Conservation (phyloP, 2,329 filamentous ascomycete genomes). For the Beauveria pseudobassiana region DNA sequence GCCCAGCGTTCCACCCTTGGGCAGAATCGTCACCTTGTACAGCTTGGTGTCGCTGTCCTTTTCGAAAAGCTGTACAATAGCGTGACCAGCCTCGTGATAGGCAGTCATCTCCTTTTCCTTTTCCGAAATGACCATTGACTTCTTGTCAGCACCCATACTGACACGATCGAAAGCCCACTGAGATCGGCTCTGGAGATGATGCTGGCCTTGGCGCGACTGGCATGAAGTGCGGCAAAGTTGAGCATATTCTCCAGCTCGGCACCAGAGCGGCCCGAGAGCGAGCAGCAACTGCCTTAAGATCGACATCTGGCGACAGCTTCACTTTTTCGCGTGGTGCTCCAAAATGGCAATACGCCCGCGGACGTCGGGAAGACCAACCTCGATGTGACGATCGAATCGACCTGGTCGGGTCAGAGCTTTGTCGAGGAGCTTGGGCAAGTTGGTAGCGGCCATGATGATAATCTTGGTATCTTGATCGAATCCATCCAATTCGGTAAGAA, state of each 20-base stretch:
- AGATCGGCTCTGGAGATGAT: slow-evolving; percentile 74
- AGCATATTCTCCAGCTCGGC: slow-evolving; percentile 95
- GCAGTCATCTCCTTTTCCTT: slow-evolving; percentile 96
- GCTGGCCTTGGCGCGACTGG: slow-evolving; percentile 76
- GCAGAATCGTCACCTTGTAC: slow-evolving; percentile 97
- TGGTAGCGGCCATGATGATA: slow-evolving; percentile 93
- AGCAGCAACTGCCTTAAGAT: slow-evolving; percentile 74
- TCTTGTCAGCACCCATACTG: slow-evolving; percentile 90
- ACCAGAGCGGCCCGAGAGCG: slow-evolving; percentile 87
- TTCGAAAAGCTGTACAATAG: slow-evolving; percentile 78
- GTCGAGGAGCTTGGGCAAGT: slow-evolving; percentile 89
- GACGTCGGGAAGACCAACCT: slow-evolving; percentile 84
- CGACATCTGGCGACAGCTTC: slow-evolving; percentile 71
- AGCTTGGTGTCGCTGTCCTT: slow-evolving; percentile 64
- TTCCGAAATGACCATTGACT: slow-evolving; percentile 80
- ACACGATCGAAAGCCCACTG: slow-evolving; percentile 98
- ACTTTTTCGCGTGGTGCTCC: slow-evolving; percentile 92
- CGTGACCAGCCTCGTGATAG: slow-evolving; percentile 93
- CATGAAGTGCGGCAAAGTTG: slow-evolving; percentile 90
- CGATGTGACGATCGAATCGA: slow-evolving; percentile 89
- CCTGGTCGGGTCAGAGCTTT: slow-evolving; percentile 91
- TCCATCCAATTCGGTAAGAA: slow-evolving; percentile 92
- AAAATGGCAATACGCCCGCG: slow-evolving; percentile 88
- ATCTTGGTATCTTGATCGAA: slow-evolving; percentile 93
- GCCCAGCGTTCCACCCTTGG: slow-evolving; percentile 77